phyloP scores from a whole-genome alignment of 2,329 filamentous ascomycete species.

The Mycosphaerella sp. region DNA sequence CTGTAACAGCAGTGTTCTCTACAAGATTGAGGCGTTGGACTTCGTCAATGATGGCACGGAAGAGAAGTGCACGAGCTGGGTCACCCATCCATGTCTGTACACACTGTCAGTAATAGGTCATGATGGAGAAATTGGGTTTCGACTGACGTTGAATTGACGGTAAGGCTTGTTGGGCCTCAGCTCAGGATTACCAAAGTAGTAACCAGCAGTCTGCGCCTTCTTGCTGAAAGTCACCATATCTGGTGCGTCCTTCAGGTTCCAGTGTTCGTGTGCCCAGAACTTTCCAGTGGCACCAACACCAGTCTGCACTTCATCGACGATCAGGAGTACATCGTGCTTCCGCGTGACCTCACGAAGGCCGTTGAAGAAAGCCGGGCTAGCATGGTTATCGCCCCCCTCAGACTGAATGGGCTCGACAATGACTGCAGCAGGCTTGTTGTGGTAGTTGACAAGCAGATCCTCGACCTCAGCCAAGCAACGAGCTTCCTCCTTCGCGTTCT shows the following conservation, averaged over 20 bases:
- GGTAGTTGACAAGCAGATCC: conserved; percentile 70
- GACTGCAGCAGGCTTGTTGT: conserved; percentile 71
- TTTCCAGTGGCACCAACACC: conserved; percentile 87
- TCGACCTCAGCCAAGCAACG: conserved; percentile 79
- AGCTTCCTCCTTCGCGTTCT: conserved; percentile 76
- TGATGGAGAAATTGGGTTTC: no score
- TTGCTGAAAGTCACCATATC: conserved; percentile 96
- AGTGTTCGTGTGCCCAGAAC: conserved; percentile 97
- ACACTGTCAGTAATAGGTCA: conserved; percentile 5
- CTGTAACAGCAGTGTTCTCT: conserved; percentile 67
- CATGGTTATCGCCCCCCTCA: conserved; percentile 92
- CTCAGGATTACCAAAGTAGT: conserved; percentile 77
- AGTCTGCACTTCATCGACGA: conserved; percentile 92
- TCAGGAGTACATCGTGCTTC: conserved; percentile 72
- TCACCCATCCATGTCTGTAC: conserved; percentile 73
- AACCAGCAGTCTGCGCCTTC: conserved; percentile 90
- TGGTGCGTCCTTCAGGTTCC: conserved; percentile 70
- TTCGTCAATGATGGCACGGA: conserved; percentile 79
- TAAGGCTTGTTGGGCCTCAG: conserved; percentile 88
- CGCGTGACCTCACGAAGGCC: conserved; percentile 73
- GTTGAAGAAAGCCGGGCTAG: conserved; percentile 78
- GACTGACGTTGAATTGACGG: conserved; percentile 72
- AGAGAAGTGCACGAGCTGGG: conserved; percentile 74
- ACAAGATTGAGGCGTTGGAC: conserved; percentile 73
- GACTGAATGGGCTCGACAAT: conserved; percentile 89